Base-by-base conservation (phyloP, 2,329 filamentous ascomycete genomes). In the Phialophora chinensis region DNA sequence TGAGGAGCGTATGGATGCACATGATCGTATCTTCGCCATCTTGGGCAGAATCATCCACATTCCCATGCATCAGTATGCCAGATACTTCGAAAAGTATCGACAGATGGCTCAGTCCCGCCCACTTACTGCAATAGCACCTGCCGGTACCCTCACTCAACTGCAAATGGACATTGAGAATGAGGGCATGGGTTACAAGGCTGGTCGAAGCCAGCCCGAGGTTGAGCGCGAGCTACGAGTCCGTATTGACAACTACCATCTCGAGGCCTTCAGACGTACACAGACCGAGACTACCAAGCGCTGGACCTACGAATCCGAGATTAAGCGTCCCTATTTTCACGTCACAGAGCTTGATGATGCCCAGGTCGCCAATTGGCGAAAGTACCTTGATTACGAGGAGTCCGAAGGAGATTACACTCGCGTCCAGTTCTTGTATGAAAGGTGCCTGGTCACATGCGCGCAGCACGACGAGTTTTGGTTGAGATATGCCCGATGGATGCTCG, bases 381-480 rank as follows among this genome's bases (percentile, higher is more conserved):
- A 98, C 74, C 86, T 99, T 53, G 94, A 98, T 76, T 98, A 96
- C 73, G 95, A 99, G 76, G 95, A 99, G 79, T 80, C 85, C 0
- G 90, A 97, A 77, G 92, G 91, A 60, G 88, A 93, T 70, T 92
- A 88, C 71, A 79, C 84, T 14, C 87, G 95, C 66, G 90, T 86
- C 54, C 86, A 91, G 5, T 95, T 95, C 75, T 81, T 99, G 35
- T 98, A 99, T 76, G 95, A 99, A 81, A 89, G 95, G 60, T 98
- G 93, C 74, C 80, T 99, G 60, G 92, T 97, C 42, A 94, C 92
- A 0, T 96, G 92, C 74, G 94, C 95, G 17, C 90, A 96, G 72
- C 97, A 99, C 76, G 94, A 98, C 58, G 94, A 98, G 76, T 96
- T 98, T 78, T 99, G 95, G 95, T 88, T 96, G 74, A 90, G 95